Evolutionary conservation across 2,329 filamentous ascomycete genomes (phyloP).

Genomic region (Ophiocordyceps australis): DNA sequence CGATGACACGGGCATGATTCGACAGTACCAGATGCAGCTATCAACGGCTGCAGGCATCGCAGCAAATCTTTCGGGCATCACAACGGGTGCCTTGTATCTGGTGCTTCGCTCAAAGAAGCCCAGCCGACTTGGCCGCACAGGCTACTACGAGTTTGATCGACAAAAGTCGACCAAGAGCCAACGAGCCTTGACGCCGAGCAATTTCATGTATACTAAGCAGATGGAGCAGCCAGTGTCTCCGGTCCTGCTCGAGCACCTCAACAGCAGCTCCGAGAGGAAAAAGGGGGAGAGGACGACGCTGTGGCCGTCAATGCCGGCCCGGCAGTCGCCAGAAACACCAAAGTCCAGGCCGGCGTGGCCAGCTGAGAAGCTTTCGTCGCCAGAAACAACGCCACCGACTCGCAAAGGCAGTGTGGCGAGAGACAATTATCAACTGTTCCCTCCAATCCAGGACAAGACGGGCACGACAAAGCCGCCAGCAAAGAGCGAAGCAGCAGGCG

Average conservation of each 20-base stretch:
- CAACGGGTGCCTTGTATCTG: constrained; percentile 46
- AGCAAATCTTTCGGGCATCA: constrained; percentile 45
- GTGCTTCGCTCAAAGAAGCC: constrained; percentile 46
- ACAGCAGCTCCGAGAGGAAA: neutral
- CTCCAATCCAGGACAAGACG: constrained; percentile 4
- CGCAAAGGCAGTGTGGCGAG: neutral
- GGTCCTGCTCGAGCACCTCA: neutral
- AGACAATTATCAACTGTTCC: constrained; percentile 4
- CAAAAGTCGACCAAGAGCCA: constrained; percentile 10
- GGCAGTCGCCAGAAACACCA: neutral
- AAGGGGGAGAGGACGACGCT: neutral
- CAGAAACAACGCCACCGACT: neutral
- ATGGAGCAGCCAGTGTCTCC: constrained; percentile 6
- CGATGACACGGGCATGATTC: constrained; percentile 16
- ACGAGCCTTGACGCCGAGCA: constrained; percentile 2
- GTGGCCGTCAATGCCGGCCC: neutral
- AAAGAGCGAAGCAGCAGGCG: neutral
- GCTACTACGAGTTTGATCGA: constrained; percentile 22
- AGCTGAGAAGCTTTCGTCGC: neutral
- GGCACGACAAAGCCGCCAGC: constrained; percentile 17
- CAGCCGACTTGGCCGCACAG: constrained; percentile 30
- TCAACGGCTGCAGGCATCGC: constrained; percentile 48
- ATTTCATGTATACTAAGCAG: constrained; percentile 5
- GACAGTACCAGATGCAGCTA: constrained; percentile 19
- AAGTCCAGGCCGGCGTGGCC: neutral